Percentiles rank a stretch among this genome's conserved stretches.
These are phyloP conservation scores for Capsicum chinense DNA, from an alignment of 257 asterid genomes.

Conservation along the genomic window DNA sequence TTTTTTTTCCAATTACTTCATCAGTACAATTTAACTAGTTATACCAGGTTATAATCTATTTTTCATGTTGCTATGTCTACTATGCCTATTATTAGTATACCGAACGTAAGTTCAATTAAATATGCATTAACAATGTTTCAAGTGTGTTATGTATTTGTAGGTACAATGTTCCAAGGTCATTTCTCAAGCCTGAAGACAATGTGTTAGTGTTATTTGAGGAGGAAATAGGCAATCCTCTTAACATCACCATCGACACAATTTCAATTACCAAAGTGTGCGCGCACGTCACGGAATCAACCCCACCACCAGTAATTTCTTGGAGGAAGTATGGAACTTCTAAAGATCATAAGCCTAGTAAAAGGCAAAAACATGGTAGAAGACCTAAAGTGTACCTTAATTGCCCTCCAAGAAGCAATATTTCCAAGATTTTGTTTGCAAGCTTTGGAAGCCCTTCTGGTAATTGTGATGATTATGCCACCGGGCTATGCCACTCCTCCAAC, in stretches of 20 bases:
- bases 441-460: constrained; percentile 39
- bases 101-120: background rate
- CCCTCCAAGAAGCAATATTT: constrained; percentile 38
- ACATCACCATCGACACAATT: constrained; percentile 59
- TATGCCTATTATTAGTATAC: background rate
- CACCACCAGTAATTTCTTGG: constrained; percentile 42
- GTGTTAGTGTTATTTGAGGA: constrained; percentile 73
- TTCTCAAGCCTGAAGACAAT: constrained; percentile 65
- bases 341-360: background rate
- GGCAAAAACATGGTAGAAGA: constrained; percentile 16
- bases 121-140: background rate
- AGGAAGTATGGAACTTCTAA: background rate
- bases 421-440: constrained; percentile 29
- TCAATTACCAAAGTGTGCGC: constrained; percentile 57
- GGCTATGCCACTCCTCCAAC: constrained; percentile 58
- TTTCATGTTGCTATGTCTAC: background rate
- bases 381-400: constrained; percentile 52
- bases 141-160: constrained; percentile 42
- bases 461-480: constrained; percentile 52
- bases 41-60: background rate
- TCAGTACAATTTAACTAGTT: background rate
- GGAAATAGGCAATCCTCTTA: constrained; percentile 72
- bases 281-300: constrained; percentile 46
- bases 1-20: no score
- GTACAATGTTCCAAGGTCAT: constrained; percentile 88